phyloP scores from a whole-genome alignment of 139 green algal species.

The Micractinium sp. region DNA sequence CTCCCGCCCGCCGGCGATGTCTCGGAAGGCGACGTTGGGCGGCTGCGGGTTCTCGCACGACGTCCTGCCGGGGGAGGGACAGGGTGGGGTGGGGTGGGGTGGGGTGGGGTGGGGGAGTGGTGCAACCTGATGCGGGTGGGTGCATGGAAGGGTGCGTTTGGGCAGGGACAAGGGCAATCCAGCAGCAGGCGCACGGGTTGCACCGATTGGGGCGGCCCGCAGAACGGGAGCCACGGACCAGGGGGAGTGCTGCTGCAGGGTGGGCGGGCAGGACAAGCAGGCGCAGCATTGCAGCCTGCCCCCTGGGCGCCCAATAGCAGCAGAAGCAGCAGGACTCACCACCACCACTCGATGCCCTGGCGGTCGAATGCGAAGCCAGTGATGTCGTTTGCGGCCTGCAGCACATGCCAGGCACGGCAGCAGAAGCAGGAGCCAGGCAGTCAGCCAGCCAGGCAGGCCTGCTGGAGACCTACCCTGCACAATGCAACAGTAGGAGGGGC shows the following conservation, averaged over 20 bases:
- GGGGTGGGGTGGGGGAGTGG: background rate
- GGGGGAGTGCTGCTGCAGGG: too few relatives aligned
- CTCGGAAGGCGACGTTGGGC: too few relatives aligned
- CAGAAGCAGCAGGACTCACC: background rate
- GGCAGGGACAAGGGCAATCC: too few relatives aligned
- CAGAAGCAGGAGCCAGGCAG: background rate
- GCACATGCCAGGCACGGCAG: background rate
- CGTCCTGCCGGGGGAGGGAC: too few relatives aligned
- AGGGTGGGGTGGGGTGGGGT: background rate
- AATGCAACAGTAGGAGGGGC: background rate
- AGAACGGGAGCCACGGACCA: too few relatives aligned
- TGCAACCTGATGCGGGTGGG: background rate
- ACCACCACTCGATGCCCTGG: constrained; percentile 27
- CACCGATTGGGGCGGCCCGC: too few relatives aligned
- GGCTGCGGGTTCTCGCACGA: too few relatives aligned
- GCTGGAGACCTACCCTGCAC: background rate
- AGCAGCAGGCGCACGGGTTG: too few relatives aligned
- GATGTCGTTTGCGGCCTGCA: constrained; percentile 14
- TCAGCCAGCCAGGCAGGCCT: background rate
- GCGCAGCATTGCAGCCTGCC: background rate
- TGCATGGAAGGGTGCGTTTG: too few relatives aligned
- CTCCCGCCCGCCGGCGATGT: too few relatives aligned
- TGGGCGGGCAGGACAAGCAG: constrained; percentile 30
- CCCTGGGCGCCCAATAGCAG: background rate
- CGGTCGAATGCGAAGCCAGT: constrained; percentile 18